Conservation (phyloP, 805 yeast genomes). For the Hermanozyma aechmeae region DNA sequence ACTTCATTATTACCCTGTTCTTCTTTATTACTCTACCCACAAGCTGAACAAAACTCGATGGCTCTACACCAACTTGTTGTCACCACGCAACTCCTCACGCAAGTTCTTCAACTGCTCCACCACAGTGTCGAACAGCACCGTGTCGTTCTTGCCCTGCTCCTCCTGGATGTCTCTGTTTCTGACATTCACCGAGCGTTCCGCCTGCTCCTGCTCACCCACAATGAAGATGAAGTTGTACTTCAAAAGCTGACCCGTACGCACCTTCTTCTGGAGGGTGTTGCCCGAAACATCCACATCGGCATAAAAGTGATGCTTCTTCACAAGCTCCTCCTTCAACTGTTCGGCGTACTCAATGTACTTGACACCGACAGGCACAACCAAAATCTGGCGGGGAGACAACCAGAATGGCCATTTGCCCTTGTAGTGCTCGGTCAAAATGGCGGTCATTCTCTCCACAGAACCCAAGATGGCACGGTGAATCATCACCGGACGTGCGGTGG, state of each 20-base stretch:
- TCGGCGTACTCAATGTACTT: conserved; percentile 88
- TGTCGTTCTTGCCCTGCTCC: conserved; percentile 87
- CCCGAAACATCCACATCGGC: conserved; percentile 92
- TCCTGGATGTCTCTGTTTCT: conserved; percentile 94
- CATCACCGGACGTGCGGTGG: conserved; percentile 88
- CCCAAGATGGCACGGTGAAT: conserved; percentile 98
- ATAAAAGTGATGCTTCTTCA: conserved; percentile 65
- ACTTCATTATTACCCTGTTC: not conserved
- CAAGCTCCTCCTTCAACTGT: conserved; percentile 57
- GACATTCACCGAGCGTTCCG: conserved; percentile 73
- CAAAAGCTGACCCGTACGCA: conserved; percentile 90
- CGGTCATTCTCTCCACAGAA: conserved; percentile 98
- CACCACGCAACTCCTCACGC: conserved; percentile 66
- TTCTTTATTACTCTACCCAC: not conserved
- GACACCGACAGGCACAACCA: conserved; percentile 95
- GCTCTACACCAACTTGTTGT: conserved; percentile 37
- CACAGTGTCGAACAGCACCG: conserved; percentile 64
- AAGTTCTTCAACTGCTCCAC: conserved; percentile 57
- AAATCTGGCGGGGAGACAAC: conserved; percentile 98
- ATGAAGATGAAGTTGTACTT: conserved; percentile 93
- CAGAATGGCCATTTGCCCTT: conserved; percentile 99
- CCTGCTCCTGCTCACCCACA: conserved; percentile 93
- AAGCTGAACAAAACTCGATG: too few species aligned
- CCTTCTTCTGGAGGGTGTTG: conserved; percentile 96
- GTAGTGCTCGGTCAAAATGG: conserved; percentile 93